Evolutionary conservation across 306 rosid species (phyloP).

Genomic region (Dicorynia guianensis): DNA sequence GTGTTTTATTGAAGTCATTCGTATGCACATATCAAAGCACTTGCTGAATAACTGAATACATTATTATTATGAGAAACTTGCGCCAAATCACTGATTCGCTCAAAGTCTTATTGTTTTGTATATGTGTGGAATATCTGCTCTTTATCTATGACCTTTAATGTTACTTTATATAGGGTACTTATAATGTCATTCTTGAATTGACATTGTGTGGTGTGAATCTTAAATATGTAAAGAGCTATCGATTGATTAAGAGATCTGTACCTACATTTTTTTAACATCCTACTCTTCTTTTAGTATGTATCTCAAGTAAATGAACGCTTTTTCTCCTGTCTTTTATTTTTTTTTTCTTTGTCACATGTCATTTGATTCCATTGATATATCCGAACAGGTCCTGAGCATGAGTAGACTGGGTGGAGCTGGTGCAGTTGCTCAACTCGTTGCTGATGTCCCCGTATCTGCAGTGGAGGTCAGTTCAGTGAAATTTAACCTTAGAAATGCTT

Average conservation of each 20-base stretch:
- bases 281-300: background rate
- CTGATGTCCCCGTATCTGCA: slow-evolving; percentile 87
- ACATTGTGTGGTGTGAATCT: slow-evolving; percentile 33
- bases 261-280: slow-evolving; percentile 11
- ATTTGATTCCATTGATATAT: slow-evolving; percentile 26
- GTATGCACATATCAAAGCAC: background rate
- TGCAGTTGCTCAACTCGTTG: slow-evolving; percentile 97
- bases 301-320: slow-evolving; percentile 1
- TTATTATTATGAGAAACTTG: slow-evolving; percentile 34
- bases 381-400: slow-evolving; percentile 89
- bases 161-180: slow-evolving; percentile 32
- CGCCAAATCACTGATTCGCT: background rate
- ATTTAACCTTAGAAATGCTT: background rate
- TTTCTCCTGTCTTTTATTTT: background rate
- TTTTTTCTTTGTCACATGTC: background rate
- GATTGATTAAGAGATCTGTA: slow-evolving; percentile 20
- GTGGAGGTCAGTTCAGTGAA: slow-evolving; percentile 32
- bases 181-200: slow-evolving; percentile 46
- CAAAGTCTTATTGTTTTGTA: background rate
- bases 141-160: slow-evolving; percentile 26
- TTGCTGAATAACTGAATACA: background rate
- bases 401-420: slow-evolving; percentile 97
- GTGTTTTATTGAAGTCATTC: background rate
- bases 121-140: slow-evolving; percentile 13
- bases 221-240: slow-evolving; percentile 32